Percentiles rank a stretch among this genome's conserved stretches.
These are phyloP conservation scores for Suillus clintonianus DNA, from an alignment of 768 basidiomycete species.

Conservation along the genomic window DNA sequence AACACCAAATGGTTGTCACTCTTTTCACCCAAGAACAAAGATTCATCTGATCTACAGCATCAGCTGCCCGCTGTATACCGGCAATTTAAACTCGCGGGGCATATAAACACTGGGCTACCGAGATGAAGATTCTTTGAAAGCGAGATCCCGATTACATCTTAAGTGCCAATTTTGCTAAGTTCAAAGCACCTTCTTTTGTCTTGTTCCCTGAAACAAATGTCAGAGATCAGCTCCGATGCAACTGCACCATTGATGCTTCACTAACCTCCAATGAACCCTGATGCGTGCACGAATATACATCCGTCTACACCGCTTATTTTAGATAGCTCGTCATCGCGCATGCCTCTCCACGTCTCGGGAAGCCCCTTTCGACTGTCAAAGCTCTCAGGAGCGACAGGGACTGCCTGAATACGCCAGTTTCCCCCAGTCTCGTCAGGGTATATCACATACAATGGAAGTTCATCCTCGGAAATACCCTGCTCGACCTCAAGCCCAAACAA, in stretches of 20 bases:
- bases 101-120: neutral
- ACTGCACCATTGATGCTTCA: constrained; percentile 9
- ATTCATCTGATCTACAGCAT: neutral
- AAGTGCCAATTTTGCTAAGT: constrained; percentile 74
- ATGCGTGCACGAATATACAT: constrained; percentile 92
- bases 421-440: constrained; percentile 81
- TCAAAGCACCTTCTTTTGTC: constrained; percentile 85
- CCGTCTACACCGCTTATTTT: constrained; percentile 73
- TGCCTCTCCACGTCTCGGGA: constrained; percentile 91
- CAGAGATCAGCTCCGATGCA: constrained; percentile 1
- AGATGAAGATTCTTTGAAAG: neutral
- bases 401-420: constrained; percentile 92
- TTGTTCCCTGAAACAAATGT: constrained; percentile 63
- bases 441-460: constrained; percentile 77
- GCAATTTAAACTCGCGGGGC: constrained; percentile 1
- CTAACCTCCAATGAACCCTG: constrained; percentile 94
- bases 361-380: constrained; percentile 91
- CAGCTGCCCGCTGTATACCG: neutral
- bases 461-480: constrained; percentile 41
- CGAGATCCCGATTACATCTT: constrained; percentile 23
- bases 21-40: neutral
- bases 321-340: constrained; percentile 82
- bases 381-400: constrained; percentile 77
- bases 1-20: neutral
- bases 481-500: constrained; percentile 84